Percentiles rank a stretch among this genome's conserved stretches.
phyloP scores from a whole-genome alignment of 2,329 filamentous ascomycete species.

The Alternaria arbusti region DNA sequence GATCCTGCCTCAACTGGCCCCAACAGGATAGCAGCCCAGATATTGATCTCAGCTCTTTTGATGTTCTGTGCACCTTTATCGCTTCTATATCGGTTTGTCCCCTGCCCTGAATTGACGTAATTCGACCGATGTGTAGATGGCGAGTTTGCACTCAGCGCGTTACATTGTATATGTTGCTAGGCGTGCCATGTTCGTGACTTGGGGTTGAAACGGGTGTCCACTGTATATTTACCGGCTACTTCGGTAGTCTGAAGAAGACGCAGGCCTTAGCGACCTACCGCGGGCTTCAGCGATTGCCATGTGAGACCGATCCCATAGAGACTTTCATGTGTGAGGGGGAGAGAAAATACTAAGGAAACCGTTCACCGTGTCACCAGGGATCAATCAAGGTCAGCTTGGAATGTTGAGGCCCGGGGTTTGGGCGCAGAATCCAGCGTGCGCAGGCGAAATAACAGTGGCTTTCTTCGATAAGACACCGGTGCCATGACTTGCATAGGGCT shows the following conservation, averaged over 20 bases:
- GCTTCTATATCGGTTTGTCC: background rate
- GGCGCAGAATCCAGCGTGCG: background rate
- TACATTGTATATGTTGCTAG: background rate
- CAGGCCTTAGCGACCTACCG: background rate
- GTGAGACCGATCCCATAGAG: background rate
- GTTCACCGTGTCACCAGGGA: background rate
- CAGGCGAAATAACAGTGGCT: background rate
- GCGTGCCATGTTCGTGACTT: background rate
- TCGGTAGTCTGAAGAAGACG: background rate
- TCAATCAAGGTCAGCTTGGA: background rate
- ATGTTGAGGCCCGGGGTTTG: background rate
- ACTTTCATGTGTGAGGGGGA: background rate
- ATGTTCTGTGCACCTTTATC: background rate
- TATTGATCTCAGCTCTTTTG: conserved; percentile 1
- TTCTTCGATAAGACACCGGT: background rate
- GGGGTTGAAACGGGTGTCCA: background rate
- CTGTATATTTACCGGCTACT: conserved; percentile 7
- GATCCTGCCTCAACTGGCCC: background rate
- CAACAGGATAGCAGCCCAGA: background rate
- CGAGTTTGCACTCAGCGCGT: background rate
- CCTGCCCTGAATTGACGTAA: background rate
- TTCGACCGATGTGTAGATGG: background rate
- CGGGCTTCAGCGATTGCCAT: background rate
- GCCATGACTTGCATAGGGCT: conserved; percentile 1
- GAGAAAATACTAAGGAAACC: background rate